Base-by-base conservation (phyloP, 306 rosid species). In the Glycine soja region DNA sequence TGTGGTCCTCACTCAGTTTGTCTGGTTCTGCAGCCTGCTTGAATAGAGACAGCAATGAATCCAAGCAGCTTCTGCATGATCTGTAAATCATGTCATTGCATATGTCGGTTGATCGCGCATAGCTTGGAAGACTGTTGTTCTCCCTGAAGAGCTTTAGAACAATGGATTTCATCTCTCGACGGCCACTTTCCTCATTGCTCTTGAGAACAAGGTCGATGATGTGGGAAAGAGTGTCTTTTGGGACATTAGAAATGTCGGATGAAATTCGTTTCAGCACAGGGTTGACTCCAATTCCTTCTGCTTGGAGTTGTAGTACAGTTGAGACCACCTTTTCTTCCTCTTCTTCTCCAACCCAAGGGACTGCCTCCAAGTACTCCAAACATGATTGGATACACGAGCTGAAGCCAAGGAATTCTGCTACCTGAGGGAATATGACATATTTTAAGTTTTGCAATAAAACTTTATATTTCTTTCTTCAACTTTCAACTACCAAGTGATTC, bases 341-440 rank as follows among this genome's bases (percentile, higher is more conserved):
- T 71, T 95, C 99, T 18, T 95, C 97, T 57, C 99, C 99, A 66
- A 93, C 93, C 98, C 99, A 95, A 0, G 99, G 99, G 72, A 87
- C 97, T 71, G 99, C 97, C 84, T 95, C 99, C 83, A 95, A 87
- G 85, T 90, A 93, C 74, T 93, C 94, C 82, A 95, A 87, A 84
- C 97, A 93, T 76, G 97, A 91, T 81, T 89, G 87, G 80, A 93
- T 88, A 85, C 99, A 93, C 11, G 90, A 83, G 87, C 80, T 86
- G 89, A 93, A 95, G 78, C 92, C 97, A 65, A 95, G 88, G 74
- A 84, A 82, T 81, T 93, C 97, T 24, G 99, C 97, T 71, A 91
- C 88, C 99, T 95, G 87, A 83, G 81, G 84, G 14, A 77, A 82
- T 40, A 61, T 46, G 10, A 62, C 45, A 65, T 57, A 54, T 65